A percentile compares a stretch with the other conserved stretches of the same genome.
phyloP scores from a whole-genome alignment of 2,329 filamentous ascomycete genomes.

The Ceratocystis ficicola region DNA sequence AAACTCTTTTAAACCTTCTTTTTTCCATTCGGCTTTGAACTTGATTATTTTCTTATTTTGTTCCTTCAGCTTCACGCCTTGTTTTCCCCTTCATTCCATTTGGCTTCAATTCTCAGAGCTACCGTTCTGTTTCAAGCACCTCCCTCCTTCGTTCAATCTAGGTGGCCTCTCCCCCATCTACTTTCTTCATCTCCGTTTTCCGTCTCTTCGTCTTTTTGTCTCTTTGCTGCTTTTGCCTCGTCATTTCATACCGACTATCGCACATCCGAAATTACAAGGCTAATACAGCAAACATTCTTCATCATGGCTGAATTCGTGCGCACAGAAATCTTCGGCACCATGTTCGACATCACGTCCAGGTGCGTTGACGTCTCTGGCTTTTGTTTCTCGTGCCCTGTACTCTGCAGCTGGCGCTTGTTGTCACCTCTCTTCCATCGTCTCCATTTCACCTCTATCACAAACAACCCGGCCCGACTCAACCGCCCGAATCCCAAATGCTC shows the following conservation, averaged over 20 bases:
- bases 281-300: conserved; percentile 27
- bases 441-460: neutral
- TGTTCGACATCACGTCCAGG: conserved; percentile 99
- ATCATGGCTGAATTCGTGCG: conserved; percentile 98
- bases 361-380: conserved; percentile 33
- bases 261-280: conserved; percentile 18
- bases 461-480: no score
- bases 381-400: neutral
- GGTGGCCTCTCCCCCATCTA: neutral
- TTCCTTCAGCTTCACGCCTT: neutral
- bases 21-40: neutral
- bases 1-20: neutral
- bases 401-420: neutral
- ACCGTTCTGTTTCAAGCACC: neutral
- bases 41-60: neutral
- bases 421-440: no score
- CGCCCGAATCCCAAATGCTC: neutral
- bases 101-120: no score
- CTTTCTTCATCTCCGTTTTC: neutral
- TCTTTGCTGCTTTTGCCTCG: conserved; percentile 20
- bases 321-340: conserved; percentile 98
- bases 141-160: no score
- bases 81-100: neutral
- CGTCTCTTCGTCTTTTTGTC: neutral
- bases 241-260: conserved; percentile 4